Evolutionary conservation across 2,329 filamentous ascomycete species (phyloP).

Genomic region (Fusarium temperatum): DNA sequence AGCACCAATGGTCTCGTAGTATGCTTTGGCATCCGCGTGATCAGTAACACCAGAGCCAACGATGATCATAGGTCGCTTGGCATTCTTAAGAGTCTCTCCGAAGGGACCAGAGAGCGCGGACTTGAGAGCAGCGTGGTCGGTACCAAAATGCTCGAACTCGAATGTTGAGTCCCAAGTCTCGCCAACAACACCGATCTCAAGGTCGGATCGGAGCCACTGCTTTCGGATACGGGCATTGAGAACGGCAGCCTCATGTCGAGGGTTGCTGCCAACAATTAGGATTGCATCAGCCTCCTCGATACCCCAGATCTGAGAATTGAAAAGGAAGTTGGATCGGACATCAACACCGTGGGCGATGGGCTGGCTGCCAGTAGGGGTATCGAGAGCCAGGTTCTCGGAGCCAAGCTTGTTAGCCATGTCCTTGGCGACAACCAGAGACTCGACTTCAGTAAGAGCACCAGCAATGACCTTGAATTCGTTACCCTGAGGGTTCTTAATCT

Average conservation of each 20-base stretch:
- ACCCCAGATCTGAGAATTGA: conserved; percentile 95
- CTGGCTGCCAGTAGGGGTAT: conserved; percentile 83
- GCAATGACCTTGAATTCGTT: conserved; percentile 97
- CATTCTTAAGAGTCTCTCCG: conserved; percentile 88
- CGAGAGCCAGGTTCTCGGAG: conserved; percentile 93
- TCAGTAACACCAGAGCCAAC: conserved; percentile 93
- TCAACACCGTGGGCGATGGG: conserved; percentile 94
- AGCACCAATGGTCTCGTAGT: conserved; percentile 87
- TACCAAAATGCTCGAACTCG: conserved; percentile 90
- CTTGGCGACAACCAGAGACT: conserved; percentile 95
- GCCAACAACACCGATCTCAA: conserved; percentile 91
- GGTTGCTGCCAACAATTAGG: conserved; percentile 93
- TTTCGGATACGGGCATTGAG: conserved; percentile 97
- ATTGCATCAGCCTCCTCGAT: conserved; percentile 94
- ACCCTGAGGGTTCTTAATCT: conserved; percentile 80
- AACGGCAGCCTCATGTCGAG: conserved; percentile 92
- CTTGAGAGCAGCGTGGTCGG: conserved; percentile 82
- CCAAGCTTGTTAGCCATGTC: conserved; percentile 96
- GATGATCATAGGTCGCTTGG: conserved; percentile 96
- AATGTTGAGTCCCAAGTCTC: conserved; percentile 94
- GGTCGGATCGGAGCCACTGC: conserved; percentile 94
- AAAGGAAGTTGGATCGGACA: conserved; percentile 91
- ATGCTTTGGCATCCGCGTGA: conserved; percentile 88
- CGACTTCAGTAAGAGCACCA: conserved; percentile 89
- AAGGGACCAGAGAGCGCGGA: conserved; percentile 85